Evolutionary conservation across 306 rosid species (phyloP).

Genomic region (Phaseolus lunatus): DNA sequence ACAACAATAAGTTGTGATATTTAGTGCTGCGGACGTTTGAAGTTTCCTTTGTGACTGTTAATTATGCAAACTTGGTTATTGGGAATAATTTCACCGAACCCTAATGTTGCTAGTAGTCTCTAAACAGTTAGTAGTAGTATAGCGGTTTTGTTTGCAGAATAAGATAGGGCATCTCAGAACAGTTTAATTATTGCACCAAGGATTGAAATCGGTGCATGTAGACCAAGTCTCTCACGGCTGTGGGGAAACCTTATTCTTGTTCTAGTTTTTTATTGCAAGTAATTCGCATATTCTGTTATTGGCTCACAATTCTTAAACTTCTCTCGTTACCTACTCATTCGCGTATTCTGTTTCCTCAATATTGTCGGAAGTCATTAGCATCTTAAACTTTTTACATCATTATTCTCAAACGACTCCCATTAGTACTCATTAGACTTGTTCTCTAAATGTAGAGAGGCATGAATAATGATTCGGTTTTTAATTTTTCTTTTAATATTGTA

Average conservation of each 20-base stretch:
- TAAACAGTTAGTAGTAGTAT: neutral
- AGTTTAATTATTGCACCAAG: constrained; percentile 33
- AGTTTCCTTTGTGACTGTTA: constrained; percentile 23
- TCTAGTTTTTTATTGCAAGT: constrained; percentile 24
- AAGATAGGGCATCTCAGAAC: constrained; percentile 37
- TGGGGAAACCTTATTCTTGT: constrained; percentile 30
- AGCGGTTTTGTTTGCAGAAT: constrained; percentile 43
- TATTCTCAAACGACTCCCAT: neutral
- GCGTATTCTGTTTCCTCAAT: neutral
- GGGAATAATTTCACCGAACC: constrained; percentile 47
- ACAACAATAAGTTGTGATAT: constrained; percentile 65
- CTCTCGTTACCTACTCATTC: neutral
- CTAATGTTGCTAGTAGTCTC: constrained; percentile 26
- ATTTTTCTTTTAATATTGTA: too few species aligned
- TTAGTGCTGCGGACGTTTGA: constrained; percentile 11
- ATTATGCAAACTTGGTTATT: constrained; percentile 30
- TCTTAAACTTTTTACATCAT: neutral
- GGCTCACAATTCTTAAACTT: constrained; percentile 27
- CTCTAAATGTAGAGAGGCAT: neutral
- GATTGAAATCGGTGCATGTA: constrained; percentile 38
- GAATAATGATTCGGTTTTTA: neutral
- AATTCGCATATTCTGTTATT: neutral
- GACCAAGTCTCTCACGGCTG: constrained; percentile 12
- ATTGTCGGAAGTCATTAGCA: too few species aligned
- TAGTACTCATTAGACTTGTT: neutral